Base-by-base conservation (phyloP, 2,329 filamentous ascomycete genomes). In the Colletotrichum sp. region DNA sequence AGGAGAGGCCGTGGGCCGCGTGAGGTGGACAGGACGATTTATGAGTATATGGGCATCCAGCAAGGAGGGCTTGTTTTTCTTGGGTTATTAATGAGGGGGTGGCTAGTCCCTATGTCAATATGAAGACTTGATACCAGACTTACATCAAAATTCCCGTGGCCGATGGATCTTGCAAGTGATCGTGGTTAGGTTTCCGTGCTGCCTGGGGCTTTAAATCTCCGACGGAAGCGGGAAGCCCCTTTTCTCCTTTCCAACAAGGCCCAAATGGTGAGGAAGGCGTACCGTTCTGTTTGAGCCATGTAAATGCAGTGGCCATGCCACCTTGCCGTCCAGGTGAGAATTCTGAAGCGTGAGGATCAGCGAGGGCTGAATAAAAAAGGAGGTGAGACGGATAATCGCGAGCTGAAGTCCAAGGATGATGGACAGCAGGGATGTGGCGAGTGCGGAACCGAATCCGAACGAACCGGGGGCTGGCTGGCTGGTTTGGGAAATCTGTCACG, bases 111-210 rank as follows among this genome's bases (percentile, higher is more conserved):
- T n/a, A 32, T 56, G 48, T 67, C 65, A 67, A 67, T 56, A 56
- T 56, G 28, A 67, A 36, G 65, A 67, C 65, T 58, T 55, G 48
- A 67, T 56, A 67, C 65, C 65, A 67, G 43, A 36, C 36, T 56
- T 66, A 64, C 24, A 21, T 30, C 58, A 34, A 30, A 58, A 58
- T 58, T 6, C 8, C 36, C 5, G 16, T 9, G 2, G 36, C 36
- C 36, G 8, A 18, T 10, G 36, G 36, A 6, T 0, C 36, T 43
- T 0, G 36, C 0, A 43, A 43, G 36, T 43, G 36, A 43, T 43
- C 36, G 36, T 43, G 16, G 0, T 1, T 4, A 52, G 43, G 43
- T 43, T 43, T 43, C 30, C 16, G 2, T 21, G 1, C 1, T 10
- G 43, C n/a, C 43, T 21, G n/a, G 43, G 43, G n/a, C 10, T 52